Evolutionary conservation across 441 rosid genomes (phyloP).

Genomic region (Brassica hybrid): DNA sequence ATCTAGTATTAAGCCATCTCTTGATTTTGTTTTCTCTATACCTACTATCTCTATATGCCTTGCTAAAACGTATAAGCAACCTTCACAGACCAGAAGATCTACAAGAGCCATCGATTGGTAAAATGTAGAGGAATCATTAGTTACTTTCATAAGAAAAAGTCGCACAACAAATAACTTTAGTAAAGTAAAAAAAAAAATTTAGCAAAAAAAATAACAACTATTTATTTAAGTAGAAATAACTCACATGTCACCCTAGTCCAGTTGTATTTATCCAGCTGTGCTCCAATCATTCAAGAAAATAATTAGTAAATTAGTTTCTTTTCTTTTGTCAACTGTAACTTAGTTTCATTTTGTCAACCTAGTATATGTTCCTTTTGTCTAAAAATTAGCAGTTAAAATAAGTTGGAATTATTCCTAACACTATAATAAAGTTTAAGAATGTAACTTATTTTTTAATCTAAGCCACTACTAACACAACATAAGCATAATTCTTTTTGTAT

Average conservation of each 20-base stretch:
- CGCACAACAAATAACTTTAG: slow-evolving; percentile 14
- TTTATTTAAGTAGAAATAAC: not conserved
- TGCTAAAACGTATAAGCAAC: not conserved
- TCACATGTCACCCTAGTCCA: slow-evolving; percentile 20
- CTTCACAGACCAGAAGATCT: slow-evolving; percentile 8
- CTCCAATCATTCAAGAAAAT: slow-evolving; percentile 10
- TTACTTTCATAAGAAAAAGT: not conserved
- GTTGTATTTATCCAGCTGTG: slow-evolving; percentile 18
- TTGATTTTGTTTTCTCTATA: not conserved
- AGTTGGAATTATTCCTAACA: not conserved
- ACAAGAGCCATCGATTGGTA: not conserved
- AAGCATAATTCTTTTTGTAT: not conserved
- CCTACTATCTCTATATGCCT: not conserved
- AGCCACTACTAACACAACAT: slow-evolving; percentile 4
- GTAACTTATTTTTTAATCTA: no score
- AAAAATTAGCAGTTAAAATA: not conserved
- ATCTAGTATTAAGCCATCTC: not conserved
- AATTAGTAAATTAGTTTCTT: not conserved
- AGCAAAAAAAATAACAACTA: not conserved
- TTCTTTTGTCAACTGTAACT: not conserved
- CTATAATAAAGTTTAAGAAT: slow-evolving; percentile 6
- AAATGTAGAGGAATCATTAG: not conserved
- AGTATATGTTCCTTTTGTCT: not conserved
- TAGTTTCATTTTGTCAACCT: slow-evolving; percentile 13
- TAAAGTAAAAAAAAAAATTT: no score